A percentile compares a stretch with the other conserved stretches of the same genome.
Evolutionary conservation across 495 filamentous ascomycete genomes (phyloP).

Genomic region (Extremus antarcticus): DNA sequence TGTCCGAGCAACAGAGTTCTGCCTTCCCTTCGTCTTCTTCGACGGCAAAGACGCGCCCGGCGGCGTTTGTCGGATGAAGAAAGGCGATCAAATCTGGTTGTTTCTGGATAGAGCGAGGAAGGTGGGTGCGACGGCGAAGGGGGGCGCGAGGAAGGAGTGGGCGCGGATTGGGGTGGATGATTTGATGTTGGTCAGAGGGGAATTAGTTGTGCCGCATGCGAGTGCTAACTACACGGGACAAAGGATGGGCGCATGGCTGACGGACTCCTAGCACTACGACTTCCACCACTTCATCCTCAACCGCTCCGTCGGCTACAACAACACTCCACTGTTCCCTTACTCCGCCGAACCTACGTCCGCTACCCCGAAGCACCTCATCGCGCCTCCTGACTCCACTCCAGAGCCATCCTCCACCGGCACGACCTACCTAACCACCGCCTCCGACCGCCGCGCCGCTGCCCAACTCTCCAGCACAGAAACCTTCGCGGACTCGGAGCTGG

Average conservation of each 20-base stretch:
- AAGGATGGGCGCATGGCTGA: neutral
- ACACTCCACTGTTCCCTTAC: conserved; percentile 65
- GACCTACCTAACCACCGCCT: conserved; percentile 26
- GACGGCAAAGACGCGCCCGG: conserved; percentile 93
- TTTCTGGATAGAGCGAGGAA: conserved; percentile 86
- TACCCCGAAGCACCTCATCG: conserved; percentile 18
- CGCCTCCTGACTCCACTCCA: neutral
- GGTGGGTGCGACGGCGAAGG: conserved; percentile 66
- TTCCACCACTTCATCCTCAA: conserved; percentile 96
- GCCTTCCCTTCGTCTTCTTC: conserved; percentile 94
- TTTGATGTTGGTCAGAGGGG: conserved; percentile 83
- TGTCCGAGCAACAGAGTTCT: conserved; percentile 79
- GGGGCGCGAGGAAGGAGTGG: conserved; percentile 66
- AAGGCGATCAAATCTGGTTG: conserved; percentile 82
- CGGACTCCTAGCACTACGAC: conserved; percentile 66
- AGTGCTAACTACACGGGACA: conserved; percentile 27
- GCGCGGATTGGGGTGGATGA: conserved; percentile 92
- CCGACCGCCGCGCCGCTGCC: conserved; percentile 31
- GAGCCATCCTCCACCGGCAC: conserved; percentile 3
- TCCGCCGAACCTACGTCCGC: conserved; percentile 35
- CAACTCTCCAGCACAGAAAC: conserved; percentile 8
- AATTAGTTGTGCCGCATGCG: conserved; percentile 90
- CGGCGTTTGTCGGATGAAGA: conserved; percentile 72
- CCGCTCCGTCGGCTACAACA: conserved; percentile 59
- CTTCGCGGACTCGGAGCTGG: conserved; percentile 38